phyloP scores from a whole-genome alignment of 177 flowering plant species.

The Vitis hybrid region DNA sequence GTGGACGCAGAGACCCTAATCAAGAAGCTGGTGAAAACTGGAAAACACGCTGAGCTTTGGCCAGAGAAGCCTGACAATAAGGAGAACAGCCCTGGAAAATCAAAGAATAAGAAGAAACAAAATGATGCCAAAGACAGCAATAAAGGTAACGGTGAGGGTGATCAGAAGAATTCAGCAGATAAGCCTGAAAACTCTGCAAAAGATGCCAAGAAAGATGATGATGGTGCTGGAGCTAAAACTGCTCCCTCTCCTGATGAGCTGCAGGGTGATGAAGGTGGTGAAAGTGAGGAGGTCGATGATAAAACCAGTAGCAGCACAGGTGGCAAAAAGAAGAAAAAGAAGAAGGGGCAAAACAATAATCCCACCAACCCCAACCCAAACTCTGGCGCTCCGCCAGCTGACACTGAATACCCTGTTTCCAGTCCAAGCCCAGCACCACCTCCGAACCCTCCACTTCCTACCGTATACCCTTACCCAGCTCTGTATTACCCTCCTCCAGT shows the following conservation, averaged over 20 bases:
- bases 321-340: constrained; percentile 36
- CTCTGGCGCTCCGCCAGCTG: constrained; percentile 9
- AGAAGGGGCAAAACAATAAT: constrained; percentile 25
- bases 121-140: constrained; percentile 15
- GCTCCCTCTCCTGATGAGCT: background rate
- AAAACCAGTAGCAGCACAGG: constrained; percentile 13
- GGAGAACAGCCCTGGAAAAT: constrained; percentile 22
- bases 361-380: background rate
- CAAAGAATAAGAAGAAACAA: constrained; percentile 26
- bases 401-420: constrained; percentile 2
- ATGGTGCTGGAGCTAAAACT: background rate
- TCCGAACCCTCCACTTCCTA: constrained; percentile 25
- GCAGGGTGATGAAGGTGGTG: constrained; percentile 2
- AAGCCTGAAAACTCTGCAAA: constrained; percentile 13
- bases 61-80: constrained; percentile 26
- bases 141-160: constrained; percentile 6
- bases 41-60: constrained; percentile 59
- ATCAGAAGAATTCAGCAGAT: constrained; percentile 7
- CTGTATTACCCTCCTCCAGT: constrained; percentile 24
- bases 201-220: background rate
- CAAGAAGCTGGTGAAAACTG: constrained; percentile 49
- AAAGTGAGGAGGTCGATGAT: constrained; percentile 12
- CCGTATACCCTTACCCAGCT: constrained; percentile 20
- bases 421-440: constrained; percentile 8
- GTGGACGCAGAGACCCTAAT: constrained; percentile 50